Evolutionary conservation across 495 filamentous ascomycete genomes (phyloP), one percentile per base, ranked within the genome.

Genomic region (Daldinia grandis): DNA sequence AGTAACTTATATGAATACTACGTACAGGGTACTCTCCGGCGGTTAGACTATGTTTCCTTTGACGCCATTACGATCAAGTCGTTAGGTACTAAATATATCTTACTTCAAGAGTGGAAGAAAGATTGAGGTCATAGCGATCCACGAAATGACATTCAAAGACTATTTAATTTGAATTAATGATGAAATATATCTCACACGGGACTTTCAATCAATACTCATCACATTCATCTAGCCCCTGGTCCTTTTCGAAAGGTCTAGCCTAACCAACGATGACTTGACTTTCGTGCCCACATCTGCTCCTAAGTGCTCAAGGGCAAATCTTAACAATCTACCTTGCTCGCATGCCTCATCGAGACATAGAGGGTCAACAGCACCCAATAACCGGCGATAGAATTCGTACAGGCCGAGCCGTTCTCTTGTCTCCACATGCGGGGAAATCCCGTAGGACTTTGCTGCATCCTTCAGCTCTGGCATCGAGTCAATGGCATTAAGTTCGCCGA

Each of bases 201-300:
- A 35, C 0, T 4, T 14, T 40, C 5, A 40, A 40, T 47, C 9
- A 47, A 21, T 21, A 10, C 3, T 10, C 42, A 9, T 24, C 8
- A 5, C 4, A 5, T 9, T 9, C 21, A 3, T 21, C 21, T 47
- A 24, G 8, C 17, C 5, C 19, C 19, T 21, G 0, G 17, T 21
- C 27, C 53, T 57, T 25, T 37, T 57, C 3, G 53, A 57, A 33
- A 57, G 14, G 33, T 57, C 53, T 5, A 57, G 28, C 53, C 17
- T 35, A 7, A 30, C 53, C 5, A 57, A 10, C 9, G n/a, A 30
- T 14, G 53, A 57, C 30, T 30, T 57, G 6, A 57, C 10, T 17
- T 19, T 57, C 9, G 28, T 12, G 14, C 21, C 30, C 30, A 57
- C 14, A 1, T 57, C 31, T 27, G 19, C 6, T 12, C 30, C 30